Conservation (phyloP, 2,329 filamentous ascomycete species). For the Tympanopsis confertula region DNA sequence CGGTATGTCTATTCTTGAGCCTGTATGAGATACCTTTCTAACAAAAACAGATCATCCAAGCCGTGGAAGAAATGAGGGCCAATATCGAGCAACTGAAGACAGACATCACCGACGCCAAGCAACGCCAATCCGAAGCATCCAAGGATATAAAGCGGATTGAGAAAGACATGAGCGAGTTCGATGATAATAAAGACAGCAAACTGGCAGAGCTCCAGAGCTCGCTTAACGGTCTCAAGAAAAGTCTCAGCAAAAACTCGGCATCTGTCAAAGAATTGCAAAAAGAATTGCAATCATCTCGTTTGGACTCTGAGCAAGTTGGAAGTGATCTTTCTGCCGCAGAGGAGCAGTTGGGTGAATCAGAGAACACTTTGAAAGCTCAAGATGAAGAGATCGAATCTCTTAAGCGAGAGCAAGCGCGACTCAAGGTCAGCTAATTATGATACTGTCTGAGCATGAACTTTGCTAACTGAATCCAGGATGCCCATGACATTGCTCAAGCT, state of each 20-base stretch:
- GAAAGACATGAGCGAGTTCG: slow-evolving; percentile 97
- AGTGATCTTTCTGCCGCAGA: slow-evolving; percentile 77
- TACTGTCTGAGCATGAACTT: background rate
- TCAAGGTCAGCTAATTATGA: slow-evolving; percentile 44
- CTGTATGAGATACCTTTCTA: background rate
- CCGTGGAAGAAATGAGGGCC: slow-evolving; percentile 85
- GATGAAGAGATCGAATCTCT: slow-evolving; percentile 68
- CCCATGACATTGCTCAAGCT: slow-evolving; percentile 71
- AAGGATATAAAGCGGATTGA: slow-evolving; percentile 87
- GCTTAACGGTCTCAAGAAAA: slow-evolving; percentile 70
- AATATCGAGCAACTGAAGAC: slow-evolving; percentile 71
- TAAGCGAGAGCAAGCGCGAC: slow-evolving; percentile 55
- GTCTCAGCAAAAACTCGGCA: slow-evolving; percentile 61
- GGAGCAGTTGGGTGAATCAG: slow-evolving; percentile 77
- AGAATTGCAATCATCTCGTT: slow-evolving; percentile 73
- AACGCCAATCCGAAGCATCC: slow-evolving; percentile 67
- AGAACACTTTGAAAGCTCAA: slow-evolving; percentile 66
- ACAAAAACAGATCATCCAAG: slow-evolving; percentile 71
- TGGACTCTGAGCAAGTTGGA: slow-evolving; percentile 83
- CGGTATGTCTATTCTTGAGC: slow-evolving; percentile 18
- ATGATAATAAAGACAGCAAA: slow-evolving; percentile 93
- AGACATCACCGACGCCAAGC: slow-evolving; percentile 66
- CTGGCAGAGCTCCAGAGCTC: slow-evolving; percentile 79
- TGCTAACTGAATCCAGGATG: background rate
- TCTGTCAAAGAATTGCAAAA: slow-evolving; percentile 84